phyloP scores from a whole-genome alignment of 2,329 filamentous ascomycete genomes.

The Ceratocystiopsis sp. region DNA sequence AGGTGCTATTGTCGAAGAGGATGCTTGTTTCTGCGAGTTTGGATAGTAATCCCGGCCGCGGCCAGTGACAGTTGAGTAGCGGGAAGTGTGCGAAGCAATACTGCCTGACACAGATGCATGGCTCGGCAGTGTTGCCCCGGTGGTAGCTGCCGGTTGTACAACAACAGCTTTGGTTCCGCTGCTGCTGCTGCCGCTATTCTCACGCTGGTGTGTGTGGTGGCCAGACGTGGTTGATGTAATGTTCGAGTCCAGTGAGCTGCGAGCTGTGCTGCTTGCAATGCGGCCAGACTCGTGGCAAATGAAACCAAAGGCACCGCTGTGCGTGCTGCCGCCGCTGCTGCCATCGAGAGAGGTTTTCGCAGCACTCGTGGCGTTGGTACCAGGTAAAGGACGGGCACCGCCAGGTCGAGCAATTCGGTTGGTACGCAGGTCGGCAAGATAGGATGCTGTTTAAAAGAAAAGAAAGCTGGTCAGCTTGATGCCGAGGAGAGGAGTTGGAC shows the following conservation, averaged over 20 bases:
- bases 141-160: no score
- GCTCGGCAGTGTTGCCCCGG: no score
- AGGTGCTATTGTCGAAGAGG: constrained; percentile 14
- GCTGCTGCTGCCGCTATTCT: no score
- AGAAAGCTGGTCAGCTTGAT: constrained; percentile 12
- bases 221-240: no score
- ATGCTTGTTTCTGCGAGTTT: no score
- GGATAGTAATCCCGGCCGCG: constrained; percentile 36
- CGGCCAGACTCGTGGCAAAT: no score
- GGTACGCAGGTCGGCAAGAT: constrained; percentile 53
- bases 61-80: constrained; percentile 28
- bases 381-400: constrained; percentile 46
- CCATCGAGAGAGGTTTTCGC: background rate
- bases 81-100: constrained; percentile 30
- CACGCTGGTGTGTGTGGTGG: no score
- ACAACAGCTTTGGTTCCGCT: no score
- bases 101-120: constrained; percentile 25
- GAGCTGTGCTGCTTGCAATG: no score
- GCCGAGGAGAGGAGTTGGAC: background rate
- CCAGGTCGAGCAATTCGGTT: constrained; percentile 51
- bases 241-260: no score
- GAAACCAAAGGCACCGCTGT: background rate
- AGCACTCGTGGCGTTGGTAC: background rate
- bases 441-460: constrained; percentile 33
- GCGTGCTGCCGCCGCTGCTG: constrained; percentile 8